phyloP scores from a whole-genome alignment of 129 eudicot genomes.

The Flaveria trinervia region DNA sequence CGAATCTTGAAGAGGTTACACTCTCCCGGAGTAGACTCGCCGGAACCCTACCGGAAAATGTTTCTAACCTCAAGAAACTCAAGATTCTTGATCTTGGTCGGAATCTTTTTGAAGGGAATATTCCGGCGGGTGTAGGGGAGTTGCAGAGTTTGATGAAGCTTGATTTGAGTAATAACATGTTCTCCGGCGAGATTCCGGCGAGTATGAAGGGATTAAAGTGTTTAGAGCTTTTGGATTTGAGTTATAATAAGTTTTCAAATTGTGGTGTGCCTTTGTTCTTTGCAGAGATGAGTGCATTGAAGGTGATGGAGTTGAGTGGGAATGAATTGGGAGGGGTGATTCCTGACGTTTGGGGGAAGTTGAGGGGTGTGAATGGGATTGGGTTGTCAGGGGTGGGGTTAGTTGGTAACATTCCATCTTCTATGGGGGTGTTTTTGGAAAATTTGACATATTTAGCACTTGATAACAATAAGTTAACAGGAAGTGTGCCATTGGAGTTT shows the following conservation, averaged over 20 bases:
- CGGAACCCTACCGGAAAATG: slow-evolving; percentile 37
- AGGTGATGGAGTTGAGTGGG: slow-evolving; percentile 69
- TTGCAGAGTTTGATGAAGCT: slow-evolving; percentile 46
- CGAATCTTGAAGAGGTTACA: slow-evolving; percentile 56
- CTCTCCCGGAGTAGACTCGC: slow-evolving; percentile 53
- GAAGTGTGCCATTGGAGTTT: slow-evolving; percentile 69
- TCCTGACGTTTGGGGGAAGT: slow-evolving; percentile 80
- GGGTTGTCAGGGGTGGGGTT: slow-evolving; percentile 64
- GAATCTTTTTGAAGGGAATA: slow-evolving; percentile 50
- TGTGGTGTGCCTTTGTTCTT: slow-evolving; percentile 62
- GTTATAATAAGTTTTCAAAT: slow-evolving; percentile 49
- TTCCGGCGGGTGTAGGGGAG: slow-evolving; percentile 55
- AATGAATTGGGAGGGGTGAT: slow-evolving; percentile 73
- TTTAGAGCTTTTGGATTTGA: slow-evolving; percentile 67
- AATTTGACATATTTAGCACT: slow-evolving; percentile 57
- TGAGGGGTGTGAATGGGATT: slow-evolving; percentile 56
- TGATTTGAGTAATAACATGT: slow-evolving; percentile 55
- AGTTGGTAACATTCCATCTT: slow-evolving; percentile 64
- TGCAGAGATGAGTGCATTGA: slow-evolving; percentile 50
- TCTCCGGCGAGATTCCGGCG: slow-evolving; percentile 60
- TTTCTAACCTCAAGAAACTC: slow-evolving; percentile 47
- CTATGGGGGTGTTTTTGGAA: slow-evolving; percentile 64
- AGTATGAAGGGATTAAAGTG: slow-evolving; percentile 46
- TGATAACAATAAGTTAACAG: slow-evolving; percentile 62
- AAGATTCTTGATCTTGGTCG: slow-evolving; percentile 64